Base-by-base conservation (phyloP, 2,329 filamentous ascomycete species). In the Xylogone sp. region DNA sequence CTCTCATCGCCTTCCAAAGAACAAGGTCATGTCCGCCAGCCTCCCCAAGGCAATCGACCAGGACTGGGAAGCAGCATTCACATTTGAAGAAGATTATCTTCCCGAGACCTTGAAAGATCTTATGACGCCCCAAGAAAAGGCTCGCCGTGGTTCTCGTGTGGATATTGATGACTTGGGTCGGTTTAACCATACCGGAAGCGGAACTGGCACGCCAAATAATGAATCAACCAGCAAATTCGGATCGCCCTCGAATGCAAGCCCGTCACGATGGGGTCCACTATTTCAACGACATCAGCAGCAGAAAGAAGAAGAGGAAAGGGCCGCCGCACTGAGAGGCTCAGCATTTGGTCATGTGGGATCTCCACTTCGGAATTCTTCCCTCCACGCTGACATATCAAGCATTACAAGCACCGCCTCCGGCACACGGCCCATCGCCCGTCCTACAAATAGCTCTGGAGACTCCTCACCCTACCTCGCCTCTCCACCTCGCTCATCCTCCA, bases 21-120 rank as follows among this genome's bases (percentile, higher is more conserved):
- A 90, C 75, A 76, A 84, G 69, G 61, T 82, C 75, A 68, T 89
- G 71, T 76, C 86, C 79, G 67, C 88, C 78, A 79, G 87, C 79
- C 63, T 84, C 75, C 83, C 83, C 56, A 84, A 75, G 73, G 71
- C 60, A 21, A 58, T 81, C 21, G 82, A 86, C 57, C 75, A 76
- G 51, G 83, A 86, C 60, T 86, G 83, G 83, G 81, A 84, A 46
- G 68, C 76, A 51, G 77, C 81, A 51, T 94, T 95, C 62, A 81
- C 86, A 24, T 93, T 94, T 61, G 90, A 96, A 67, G 92, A 96
- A 63, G 91, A 96, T 63, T 89, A 94, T 62, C 77, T 97, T 9
- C 94, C 93, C 0, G 87, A 81, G 54, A 79, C 83, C 52, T 71
- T 86, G 31, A 82, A 84, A 59, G 83, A 87, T 54, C 73, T 87